These are phyloP conservation scores for Globisporangium canariense DNA, from an alignment of 352 stramenopile genomes.

Conservation along the genomic window DNA sequence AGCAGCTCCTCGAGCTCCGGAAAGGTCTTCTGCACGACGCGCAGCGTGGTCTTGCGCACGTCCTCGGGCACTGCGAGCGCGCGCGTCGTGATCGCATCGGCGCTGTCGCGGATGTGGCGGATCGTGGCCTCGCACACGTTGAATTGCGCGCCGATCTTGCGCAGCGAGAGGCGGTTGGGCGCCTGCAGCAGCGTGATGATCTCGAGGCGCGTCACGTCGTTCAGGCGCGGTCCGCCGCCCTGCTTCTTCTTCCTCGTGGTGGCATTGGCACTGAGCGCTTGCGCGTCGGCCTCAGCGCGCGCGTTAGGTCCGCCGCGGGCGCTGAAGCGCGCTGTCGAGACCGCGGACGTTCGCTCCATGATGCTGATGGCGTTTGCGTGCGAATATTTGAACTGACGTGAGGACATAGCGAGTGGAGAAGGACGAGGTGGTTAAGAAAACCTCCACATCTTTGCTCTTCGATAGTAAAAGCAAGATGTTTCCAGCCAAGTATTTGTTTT, in stretches of 20 bases:
- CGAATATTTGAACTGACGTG: not conserved
- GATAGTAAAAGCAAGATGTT: no score
- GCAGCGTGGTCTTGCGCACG: conserved; percentile 14
- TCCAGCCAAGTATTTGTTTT: no score
- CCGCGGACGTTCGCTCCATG: not conserved
- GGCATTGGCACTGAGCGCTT: not conserved
- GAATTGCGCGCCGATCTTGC: conserved; percentile 14
- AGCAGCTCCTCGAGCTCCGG: conserved; percentile 17
- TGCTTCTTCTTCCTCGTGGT: conserved; percentile 10
- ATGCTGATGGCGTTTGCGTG: not conserved
- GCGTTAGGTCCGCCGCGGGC: not conserved
- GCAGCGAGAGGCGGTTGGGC: conserved; percentile 13
- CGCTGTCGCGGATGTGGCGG: conserved; percentile 17
- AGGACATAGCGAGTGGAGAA: no score
- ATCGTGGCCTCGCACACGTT: conserved; percentile 16
- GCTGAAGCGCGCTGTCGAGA: conserved; percentile 2
- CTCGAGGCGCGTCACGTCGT: conserved; percentile 17
- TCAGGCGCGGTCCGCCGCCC: conserved; percentile 14
- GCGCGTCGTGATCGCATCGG: conserved; percentile 12
- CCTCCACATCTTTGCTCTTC: no score
- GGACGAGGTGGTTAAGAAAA: no score
- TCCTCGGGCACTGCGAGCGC: conserved; percentile 13
- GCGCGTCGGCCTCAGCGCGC: not conserved
- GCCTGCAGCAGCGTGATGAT: conserved; percentile 15
- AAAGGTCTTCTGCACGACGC: conserved; percentile 14